Evolutionary conservation across 441 rosid species (phyloP), one percentile per base, ranked within the genome.

Genomic region (Populus hybrid): DNA sequence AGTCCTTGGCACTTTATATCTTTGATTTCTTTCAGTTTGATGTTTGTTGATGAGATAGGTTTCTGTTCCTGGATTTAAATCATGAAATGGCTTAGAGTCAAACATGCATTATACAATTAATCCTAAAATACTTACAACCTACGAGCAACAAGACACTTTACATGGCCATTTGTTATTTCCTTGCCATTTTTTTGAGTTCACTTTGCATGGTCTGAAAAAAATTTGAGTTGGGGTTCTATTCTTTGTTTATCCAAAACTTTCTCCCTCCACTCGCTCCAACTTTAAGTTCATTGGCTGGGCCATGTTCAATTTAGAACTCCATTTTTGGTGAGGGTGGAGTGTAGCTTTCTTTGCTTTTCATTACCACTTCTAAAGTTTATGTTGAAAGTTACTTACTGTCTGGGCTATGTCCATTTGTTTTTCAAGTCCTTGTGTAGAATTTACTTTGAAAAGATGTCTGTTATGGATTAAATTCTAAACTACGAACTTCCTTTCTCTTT

Each of bases 201-300:
- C n/a, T n/a, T n/a, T n/a, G n/a, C n/a, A n/a, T n/a, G n/a, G n/a
- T n/a, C n/a, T n/a, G 3, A 1, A 20, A 18, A 7, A 74, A 16
- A 16, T 74, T 35, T 40, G 59, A 64, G 36, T 1, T 21, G 28
- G 9, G 28, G 11, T 20, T 31, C 12, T 26, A 42, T n/a, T 31
- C 12, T 40, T 59, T 23, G 3, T 40, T 63, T 23, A 26, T 71
- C 71, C 64, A 26, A 20, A 16, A 24, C 1, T 9, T 20, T 5
- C 3, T 18, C 31, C 4, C 3, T 35, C 23, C 64, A 40, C 23
- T 24, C 68, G 5, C 23, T 64, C 67, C 20, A 24, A 64, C 20
- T 65, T 50, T 31, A 28, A 45, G 14, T 18, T 28, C 24, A 67
- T n/a, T 75, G 23, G 76, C 59, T 56, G 28, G 74, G 38, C 74